These are phyloP conservation scores for Boeremia lycopersici DNA, from an alignment of 2,329 filamentous ascomycete genomes.

Conservation along the genomic window DNA sequence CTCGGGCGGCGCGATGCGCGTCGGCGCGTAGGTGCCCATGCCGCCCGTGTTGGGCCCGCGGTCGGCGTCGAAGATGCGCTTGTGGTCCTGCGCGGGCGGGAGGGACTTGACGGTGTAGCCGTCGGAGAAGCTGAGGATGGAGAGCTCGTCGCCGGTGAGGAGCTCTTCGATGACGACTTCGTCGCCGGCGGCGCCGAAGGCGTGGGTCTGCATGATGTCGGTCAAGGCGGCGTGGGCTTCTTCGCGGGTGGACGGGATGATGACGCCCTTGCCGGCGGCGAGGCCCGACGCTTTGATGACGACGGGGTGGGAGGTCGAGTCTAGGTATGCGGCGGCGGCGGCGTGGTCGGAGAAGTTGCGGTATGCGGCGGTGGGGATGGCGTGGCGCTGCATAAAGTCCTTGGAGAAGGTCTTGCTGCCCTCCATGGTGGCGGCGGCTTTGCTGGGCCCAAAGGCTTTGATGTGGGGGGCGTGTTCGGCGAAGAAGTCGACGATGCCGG, in stretches of 20 bases:
- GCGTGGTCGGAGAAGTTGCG: conserved; percentile 84
- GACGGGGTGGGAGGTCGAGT: conserved; percentile 43
- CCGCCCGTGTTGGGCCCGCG: conserved; percentile 92
- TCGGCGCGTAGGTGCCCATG: conserved; percentile 96
- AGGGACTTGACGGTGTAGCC: conserved; percentile 82
- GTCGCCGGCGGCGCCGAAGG: conserved; percentile 84
- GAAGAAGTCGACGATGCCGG: conserved; percentile 87
- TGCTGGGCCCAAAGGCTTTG: conserved; percentile 82
- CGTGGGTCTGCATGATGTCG: conserved; percentile 87
- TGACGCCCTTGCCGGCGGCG: conserved; percentile 93
- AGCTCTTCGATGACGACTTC: conserved; percentile 97
- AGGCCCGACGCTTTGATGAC: conserved; percentile 95
- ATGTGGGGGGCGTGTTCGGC: conserved; percentile 63
- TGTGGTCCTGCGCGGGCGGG: conserved; percentile 94
- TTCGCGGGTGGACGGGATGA: conserved; percentile 79
- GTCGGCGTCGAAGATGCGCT: conserved; percentile 90
- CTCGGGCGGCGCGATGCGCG: conserved; percentile 56
- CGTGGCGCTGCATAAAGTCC: conserved; percentile 92
- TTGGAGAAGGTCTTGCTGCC: conserved; percentile 97
- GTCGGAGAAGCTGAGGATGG: conserved; percentile 89
- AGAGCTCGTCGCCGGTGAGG: conserved; percentile 88
- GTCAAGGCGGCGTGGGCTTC: conserved; percentile 83
- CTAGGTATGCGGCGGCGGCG: conserved; percentile 73
- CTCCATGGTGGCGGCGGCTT: conserved; percentile 86
- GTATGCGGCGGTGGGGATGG: conserved; percentile 89